Evolutionary conservation across 2,329 filamentous ascomycete genomes (phyloP).

Genomic region (Ophiostoma sp.): DNA sequence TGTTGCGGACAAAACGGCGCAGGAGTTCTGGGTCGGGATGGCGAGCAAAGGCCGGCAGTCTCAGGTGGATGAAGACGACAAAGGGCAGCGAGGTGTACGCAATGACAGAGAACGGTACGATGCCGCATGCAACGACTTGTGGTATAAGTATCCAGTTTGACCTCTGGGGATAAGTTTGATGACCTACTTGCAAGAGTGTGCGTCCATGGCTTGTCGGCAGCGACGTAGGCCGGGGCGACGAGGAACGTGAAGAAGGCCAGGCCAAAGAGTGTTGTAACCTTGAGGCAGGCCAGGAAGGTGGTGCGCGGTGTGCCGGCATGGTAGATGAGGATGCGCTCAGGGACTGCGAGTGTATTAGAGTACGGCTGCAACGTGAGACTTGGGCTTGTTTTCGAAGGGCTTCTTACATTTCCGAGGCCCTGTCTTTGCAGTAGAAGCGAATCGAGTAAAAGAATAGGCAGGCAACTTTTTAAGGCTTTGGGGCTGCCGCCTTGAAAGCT

Average conservation of each 20-base stretch:
- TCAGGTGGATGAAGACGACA: constrained; percentile 66
- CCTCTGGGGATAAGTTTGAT: neutral
- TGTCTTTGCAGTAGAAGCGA: neutral
- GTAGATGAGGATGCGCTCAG: constrained; percentile 63
- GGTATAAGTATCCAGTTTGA: constrained; percentile 31
- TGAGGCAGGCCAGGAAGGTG: constrained; percentile 63
- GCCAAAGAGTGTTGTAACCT: constrained; percentile 65
- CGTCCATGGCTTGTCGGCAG: constrained; percentile 37
- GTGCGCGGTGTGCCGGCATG: constrained; percentile 65
- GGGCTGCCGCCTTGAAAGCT: neutral
- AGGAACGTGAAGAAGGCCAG: constrained; percentile 62
- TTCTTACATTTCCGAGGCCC: neutral
- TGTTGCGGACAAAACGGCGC: constrained; percentile 46
- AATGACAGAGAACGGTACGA: constrained; percentile 61
- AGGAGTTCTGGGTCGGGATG: constrained; percentile 45
- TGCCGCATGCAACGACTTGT: constrained; percentile 50
- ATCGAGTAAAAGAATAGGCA: neutral
- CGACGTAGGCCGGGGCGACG: constrained; percentile 55
- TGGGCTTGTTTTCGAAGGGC: too few species aligned
- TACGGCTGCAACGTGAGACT: too few species aligned
- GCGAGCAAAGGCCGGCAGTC: constrained; percentile 61
- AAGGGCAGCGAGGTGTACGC: constrained; percentile 63
- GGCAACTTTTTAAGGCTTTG: neutral
- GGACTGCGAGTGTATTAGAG: constrained; percentile 29
- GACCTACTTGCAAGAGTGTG: constrained; percentile 38